A percentile compares a stretch with the other conserved stretches of the same genome.
phyloP scores from a whole-genome alignment of 2,329 filamentous ascomycete species.

The Gnomoniopsis sp. region DNA sequence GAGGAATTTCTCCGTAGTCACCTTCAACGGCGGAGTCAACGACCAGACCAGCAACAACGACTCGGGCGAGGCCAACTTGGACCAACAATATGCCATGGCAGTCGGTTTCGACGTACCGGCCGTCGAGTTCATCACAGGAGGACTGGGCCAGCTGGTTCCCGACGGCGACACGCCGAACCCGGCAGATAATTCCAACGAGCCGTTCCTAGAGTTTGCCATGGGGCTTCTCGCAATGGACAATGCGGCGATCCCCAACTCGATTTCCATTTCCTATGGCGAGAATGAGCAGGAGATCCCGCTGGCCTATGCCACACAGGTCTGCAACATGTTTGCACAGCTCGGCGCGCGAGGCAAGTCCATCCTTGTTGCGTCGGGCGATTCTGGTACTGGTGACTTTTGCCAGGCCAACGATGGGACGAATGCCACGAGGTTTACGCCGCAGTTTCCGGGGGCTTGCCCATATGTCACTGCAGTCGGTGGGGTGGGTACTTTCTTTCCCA shows the following conservation, averaged over 20 bases:
- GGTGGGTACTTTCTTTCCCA: background rate
- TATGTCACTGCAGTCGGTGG: constrained; percentile 67
- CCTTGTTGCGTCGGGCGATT: constrained; percentile 60
- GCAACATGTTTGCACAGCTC: constrained; percentile 60
- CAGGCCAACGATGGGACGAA: constrained; percentile 56
- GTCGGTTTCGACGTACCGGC: constrained; percentile 24
- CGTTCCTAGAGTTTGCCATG: constrained; percentile 61
- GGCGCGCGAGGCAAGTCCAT: constrained; percentile 61
- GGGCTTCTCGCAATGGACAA: constrained; percentile 52
- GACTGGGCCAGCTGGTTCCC: constrained; percentile 35
- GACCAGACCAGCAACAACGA: constrained; percentile 31
- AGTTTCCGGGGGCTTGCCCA: constrained; percentile 65
- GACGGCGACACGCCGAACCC: constrained; percentile 21
- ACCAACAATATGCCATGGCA: constrained; percentile 21
- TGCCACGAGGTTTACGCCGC: constrained; percentile 51
- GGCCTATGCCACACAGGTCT: constrained; percentile 55
- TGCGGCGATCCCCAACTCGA: constrained; percentile 53
- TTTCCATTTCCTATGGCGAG: constrained; percentile 67
- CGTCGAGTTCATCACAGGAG: constrained; percentile 26
- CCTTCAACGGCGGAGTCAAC: constrained; percentile 37
- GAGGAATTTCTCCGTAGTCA: constrained; percentile 32
- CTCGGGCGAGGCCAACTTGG: constrained; percentile 27
- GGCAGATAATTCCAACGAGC: constrained; percentile 56
- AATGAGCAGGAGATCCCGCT: constrained; percentile 56
- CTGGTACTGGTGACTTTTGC: constrained; percentile 50